Percentiles rank a stretch among this genome's conserved stretches.
Conservation (phyloP, 169 alveolate species). For the Eimeria maxima region DNA sequence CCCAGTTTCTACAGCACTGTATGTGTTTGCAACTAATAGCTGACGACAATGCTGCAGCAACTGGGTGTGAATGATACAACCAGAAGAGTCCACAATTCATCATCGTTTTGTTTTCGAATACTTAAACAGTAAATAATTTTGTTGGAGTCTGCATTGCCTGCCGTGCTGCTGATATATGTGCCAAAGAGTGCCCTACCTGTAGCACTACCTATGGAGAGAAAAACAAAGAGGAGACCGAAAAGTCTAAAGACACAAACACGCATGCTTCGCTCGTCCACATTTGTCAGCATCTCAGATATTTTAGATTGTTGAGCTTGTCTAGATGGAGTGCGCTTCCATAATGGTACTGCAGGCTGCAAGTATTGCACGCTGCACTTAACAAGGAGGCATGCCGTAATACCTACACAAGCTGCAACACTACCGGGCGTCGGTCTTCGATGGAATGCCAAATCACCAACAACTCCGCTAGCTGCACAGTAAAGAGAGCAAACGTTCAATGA, state of each 20-base stretch:
- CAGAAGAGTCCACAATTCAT: not conserved
- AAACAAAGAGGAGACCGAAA: conserved; percentile 12
- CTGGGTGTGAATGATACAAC: not conserved
- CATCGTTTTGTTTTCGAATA: not conserved
- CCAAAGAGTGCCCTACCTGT: not conserved
- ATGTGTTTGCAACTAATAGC: not conserved
- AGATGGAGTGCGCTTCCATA: not conserved
- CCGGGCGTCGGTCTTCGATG: conserved; percentile 38
- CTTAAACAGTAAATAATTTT: not conserved
- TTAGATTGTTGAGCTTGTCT: not conserved
- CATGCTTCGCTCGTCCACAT: not conserved
- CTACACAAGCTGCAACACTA: conserved; percentile 31
- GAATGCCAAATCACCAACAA: conserved; percentile 42
- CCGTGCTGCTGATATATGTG: not conserved
- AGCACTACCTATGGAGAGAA: conserved; percentile 10
- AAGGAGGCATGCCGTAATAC: not conserved
- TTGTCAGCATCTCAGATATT: not conserved
- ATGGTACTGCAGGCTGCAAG: not conserved
- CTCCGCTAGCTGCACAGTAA: conserved; percentile 30
- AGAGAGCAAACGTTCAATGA: not conserved
- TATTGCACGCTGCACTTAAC: not conserved
- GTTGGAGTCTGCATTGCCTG: not conserved
- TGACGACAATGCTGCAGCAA: not conserved
- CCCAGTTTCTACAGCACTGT: too few relatives aligned
- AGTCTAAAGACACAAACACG: conserved; percentile 4